Evolutionary conservation across 805 yeast genomes (phyloP).

Genomic region (Ogataea nonfermentans): DNA sequence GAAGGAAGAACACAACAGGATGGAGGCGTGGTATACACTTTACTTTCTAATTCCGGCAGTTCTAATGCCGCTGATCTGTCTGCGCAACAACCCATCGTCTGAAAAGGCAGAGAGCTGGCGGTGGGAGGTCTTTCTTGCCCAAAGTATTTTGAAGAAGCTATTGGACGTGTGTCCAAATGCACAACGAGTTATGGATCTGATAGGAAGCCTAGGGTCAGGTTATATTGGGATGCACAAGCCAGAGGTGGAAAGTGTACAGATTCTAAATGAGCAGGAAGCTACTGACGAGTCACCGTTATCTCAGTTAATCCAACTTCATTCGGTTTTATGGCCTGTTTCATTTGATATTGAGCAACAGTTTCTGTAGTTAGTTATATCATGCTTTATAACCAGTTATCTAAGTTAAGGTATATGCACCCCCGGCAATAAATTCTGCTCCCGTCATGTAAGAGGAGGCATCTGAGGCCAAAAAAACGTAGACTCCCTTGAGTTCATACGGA

Average conservation of each 20-base stretch:
- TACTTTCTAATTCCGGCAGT: conserved; percentile 19
- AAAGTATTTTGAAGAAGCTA: conserved; percentile 7
- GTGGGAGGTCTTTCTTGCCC: conserved; percentile 7
- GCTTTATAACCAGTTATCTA: not conserved
- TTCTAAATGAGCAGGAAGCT: conserved; percentile 1
- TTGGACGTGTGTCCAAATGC: conserved; percentile 15
- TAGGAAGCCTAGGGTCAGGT: conserved; percentile 10
- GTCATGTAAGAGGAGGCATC: conserved; percentile 48
- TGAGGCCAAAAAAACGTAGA: conserved; percentile 49
- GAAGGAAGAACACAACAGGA: conserved; percentile 10
- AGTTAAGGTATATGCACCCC: conserved; percentile 41
- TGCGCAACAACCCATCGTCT: conserved; percentile 13
- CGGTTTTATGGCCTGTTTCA: conserved; percentile 18
- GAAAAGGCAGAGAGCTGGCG: conserved; percentile 8
- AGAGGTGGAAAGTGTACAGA: not conserved
- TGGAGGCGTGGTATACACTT: conserved; percentile 22
- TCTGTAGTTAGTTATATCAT: conserved; percentile 1
- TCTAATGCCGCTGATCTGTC: conserved; percentile 18
- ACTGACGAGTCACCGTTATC: conserved; percentile 17
- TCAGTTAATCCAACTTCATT: conserved; percentile 14
- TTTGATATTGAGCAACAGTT: conserved; percentile 19
- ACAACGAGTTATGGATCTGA: conserved; percentile 12
- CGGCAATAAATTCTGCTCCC: conserved; percentile 44
- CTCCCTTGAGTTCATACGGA: conserved; percentile 48
- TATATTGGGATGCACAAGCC: conserved; percentile 2